phyloP scores from a whole-genome alignment of 352 stramenopile species.

The Phytopythium boreale region DNA sequence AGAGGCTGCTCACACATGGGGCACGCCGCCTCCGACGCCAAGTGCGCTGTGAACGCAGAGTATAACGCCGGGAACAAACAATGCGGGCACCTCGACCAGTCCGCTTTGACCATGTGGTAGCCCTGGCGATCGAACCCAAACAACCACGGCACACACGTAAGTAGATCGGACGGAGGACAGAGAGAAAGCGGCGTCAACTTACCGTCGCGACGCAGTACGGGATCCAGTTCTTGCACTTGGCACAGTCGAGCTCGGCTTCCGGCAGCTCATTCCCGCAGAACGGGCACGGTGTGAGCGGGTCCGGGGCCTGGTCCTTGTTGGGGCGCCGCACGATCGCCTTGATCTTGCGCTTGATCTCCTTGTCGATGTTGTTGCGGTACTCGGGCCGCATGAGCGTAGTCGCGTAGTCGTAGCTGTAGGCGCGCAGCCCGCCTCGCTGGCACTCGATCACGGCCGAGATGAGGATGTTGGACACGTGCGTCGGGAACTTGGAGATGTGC shows the following conservation, averaged over 20 bases:
- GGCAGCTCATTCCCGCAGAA: slow-evolving; percentile 77
- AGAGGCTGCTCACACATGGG: slow-evolving; percentile 76
- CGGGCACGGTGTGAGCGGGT: slow-evolving; percentile 76
- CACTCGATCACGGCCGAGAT: slow-evolving; percentile 94
- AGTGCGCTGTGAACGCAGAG: slow-evolving; percentile 82
- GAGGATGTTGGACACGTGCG: slow-evolving; percentile 88
- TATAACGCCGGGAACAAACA: slow-evolving; percentile 89
- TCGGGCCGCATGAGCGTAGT: slow-evolving; percentile 89
- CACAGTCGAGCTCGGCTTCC: slow-evolving; percentile 88
- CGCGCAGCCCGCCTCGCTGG: slow-evolving; percentile 87
- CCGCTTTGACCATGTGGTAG: slow-evolving; percentile 91
- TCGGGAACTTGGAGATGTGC: slow-evolving; percentile 92
- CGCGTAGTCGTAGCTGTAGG: slow-evolving; percentile 91
- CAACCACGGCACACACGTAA: background rate
- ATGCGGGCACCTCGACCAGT: slow-evolving; percentile 90
- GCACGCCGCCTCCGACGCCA: slow-evolving; percentile 66
- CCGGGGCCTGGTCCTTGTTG: slow-evolving; percentile 83
- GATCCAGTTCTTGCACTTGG: slow-evolving; percentile 90
- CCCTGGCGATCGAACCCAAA: slow-evolving; percentile 31
- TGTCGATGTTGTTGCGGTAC: slow-evolving; percentile 86
- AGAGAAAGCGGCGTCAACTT: slow-evolving; percentile 6
- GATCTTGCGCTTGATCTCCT: slow-evolving; percentile 92
- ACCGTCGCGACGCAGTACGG: slow-evolving; percentile 93
- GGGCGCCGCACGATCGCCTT: slow-evolving; percentile 92
- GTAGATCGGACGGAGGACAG: background rate